Base-by-base conservation (phyloP, 768 basidiomycete genomes). In the Tubosaeta sp. region DNA sequence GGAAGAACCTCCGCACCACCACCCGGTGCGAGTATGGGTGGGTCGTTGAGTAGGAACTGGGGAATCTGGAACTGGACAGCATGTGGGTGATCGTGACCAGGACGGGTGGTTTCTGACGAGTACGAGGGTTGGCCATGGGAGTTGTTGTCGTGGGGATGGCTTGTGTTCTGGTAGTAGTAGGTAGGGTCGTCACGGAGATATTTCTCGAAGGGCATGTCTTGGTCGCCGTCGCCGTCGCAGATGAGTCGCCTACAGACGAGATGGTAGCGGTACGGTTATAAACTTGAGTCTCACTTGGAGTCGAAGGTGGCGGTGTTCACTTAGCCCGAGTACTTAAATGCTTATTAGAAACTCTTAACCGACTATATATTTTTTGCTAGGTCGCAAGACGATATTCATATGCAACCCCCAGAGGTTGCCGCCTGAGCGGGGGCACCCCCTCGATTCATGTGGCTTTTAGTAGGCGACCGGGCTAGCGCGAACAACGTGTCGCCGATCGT, bases 1-100 rank as follows among this genome's bases (percentile, higher is more conserved):
- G 84, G 80, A n/a, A 88, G 62, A 13, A 85, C 81, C 66, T 89
- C 88, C 10, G 83, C 86, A 31, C 88, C 86, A 21, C 86, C 87
- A 19, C 86, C 86, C 2, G 76, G 80, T 2, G 83, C 84, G 19
- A 89, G 75, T 2, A 77, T 76, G 24, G 87, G 84, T 0, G 77
- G 73, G 4, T 76, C 76, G 53, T 67, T 68, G 59, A 79, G 71
- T 69, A 88, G 77, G 64, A 84, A 87, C 24, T 77, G 73, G 4
- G 86, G 87, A 32, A 89, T 72, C 65, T 86, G 83, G 55, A 87
- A 77, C 49, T 73, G 75, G 54, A 77, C 61, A 6, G 62, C 55
- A 59, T 61, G 56, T 25, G 66, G 60, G 30, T 52, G 40, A 25
- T 43, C 30, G 41, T 48, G 44, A 38, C 44, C 42, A 47, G 55